These are phyloP conservation scores for Lactarius sanguifluus DNA, from an alignment of 768 basidiomycete species.

Conservation along the genomic window DNA sequence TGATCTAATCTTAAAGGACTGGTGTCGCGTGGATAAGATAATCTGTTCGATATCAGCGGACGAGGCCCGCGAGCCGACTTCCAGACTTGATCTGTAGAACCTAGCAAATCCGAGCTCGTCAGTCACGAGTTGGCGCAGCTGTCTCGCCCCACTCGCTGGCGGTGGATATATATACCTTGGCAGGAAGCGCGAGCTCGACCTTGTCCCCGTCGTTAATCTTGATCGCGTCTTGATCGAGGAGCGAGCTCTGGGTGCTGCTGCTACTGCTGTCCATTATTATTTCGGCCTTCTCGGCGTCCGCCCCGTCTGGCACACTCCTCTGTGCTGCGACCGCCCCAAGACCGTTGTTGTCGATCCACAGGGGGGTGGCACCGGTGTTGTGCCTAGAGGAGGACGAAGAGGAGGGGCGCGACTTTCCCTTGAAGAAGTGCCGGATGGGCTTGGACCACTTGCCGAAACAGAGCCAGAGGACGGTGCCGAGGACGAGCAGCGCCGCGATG, in stretches of 20 bases:
- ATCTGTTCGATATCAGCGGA: slow-evolving; percentile 1
- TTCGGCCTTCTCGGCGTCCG: slow-evolving; percentile 6
- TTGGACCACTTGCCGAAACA: slow-evolving; percentile 33
- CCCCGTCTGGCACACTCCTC: not conserved
- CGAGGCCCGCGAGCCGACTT: slow-evolving; percentile 16
- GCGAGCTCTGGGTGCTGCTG: slow-evolving; percentile 5
- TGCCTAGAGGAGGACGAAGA: not conserved
- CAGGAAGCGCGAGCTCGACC: slow-evolving; percentile 5
- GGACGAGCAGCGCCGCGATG: slow-evolving; percentile 28
- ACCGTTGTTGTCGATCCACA: not conserved
- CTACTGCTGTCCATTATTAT: not conserved
- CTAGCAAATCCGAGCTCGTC: not conserved
- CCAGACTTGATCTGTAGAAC: slow-evolving; percentile 18
- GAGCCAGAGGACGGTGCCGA: slow-evolving; percentile 32
- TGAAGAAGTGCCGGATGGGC: slow-evolving; percentile 26
- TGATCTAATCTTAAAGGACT: not conserved
- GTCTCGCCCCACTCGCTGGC: not conserved
- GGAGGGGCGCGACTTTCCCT: slow-evolving; percentile 3
- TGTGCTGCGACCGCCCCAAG: too few relatives aligned
- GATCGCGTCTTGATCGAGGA: slow-evolving; percentile 13
- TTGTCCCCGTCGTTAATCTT: not conserved
- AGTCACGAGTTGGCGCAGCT: not conserved
- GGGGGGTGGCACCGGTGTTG: not conserved
- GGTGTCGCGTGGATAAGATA: slow-evolving; percentile 7
- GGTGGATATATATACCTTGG: slow-evolving; percentile 1